A percentile compares a stretch with the other conserved stretches of the same genome.
These are phyloP conservation scores for Neurospora tetrasperma DNA, from an alignment of 495 filamentous ascomycete species.

Conservation along the genomic window DNA sequence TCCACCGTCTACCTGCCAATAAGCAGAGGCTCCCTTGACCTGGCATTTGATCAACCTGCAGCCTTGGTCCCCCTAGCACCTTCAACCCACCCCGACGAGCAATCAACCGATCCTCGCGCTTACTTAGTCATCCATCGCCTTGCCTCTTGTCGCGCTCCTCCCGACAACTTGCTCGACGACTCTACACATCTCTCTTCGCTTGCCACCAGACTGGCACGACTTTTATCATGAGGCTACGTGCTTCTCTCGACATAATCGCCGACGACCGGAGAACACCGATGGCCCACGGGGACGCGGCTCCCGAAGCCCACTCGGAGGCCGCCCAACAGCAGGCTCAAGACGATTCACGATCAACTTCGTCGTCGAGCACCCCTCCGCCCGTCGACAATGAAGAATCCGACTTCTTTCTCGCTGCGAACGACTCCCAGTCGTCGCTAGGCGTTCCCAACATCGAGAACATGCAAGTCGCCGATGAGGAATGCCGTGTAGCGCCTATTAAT, in stretches of 20 bases:
- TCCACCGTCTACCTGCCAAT: not conserved
- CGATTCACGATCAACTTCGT: constrained; percentile 49
- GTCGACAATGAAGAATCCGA: constrained; percentile 78
- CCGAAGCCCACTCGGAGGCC: constrained; percentile 4
- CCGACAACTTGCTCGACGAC: not conserved
- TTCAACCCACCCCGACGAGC: not conserved
- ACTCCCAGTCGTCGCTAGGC: constrained; percentile 83
- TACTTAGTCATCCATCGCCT: not conserved
- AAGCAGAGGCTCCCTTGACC: not conserved
- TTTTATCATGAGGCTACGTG: constrained; percentile 20
- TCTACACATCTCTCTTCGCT: not conserved
- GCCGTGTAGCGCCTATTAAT: constrained; percentile 57
- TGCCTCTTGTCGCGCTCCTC: not conserved
- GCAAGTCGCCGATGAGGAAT: constrained; percentile 48
- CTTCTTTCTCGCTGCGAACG: constrained; percentile 77
- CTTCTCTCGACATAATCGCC: constrained; percentile 37
- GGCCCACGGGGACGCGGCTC: constrained; percentile 2
- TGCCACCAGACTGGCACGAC: not conserved
- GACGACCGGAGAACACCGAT: constrained; percentile 14
- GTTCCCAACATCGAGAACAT: constrained; percentile 67
- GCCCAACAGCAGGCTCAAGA: constrained; percentile 8
- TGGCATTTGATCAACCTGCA: not conserved
- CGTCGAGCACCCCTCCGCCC: constrained; percentile 74
- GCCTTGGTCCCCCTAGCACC: not conserved
- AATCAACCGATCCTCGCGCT: not conserved